phyloP scores from a whole-genome alignment of 2,329 filamentous ascomycete species.

The Apiospora pterosperma region DNA sequence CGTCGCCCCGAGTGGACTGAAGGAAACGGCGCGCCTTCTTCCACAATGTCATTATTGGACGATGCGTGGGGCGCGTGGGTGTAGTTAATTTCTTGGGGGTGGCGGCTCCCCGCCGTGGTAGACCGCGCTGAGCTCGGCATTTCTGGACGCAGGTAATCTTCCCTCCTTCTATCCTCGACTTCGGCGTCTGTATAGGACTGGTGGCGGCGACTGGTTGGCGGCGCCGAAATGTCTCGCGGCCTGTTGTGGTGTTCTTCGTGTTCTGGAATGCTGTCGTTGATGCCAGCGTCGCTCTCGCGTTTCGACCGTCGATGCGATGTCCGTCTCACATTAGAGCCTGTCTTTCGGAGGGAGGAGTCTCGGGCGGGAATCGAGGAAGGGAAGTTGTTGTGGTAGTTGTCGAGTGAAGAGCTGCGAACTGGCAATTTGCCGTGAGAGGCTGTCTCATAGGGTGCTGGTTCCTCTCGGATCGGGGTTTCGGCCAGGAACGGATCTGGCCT shows the following conservation, averaged over 20 bases:
- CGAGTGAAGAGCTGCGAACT: constrained; percentile 17
- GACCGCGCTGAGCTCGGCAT: constrained; percentile 23
- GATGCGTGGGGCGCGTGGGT: constrained; percentile 18
- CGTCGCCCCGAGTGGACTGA: constrained; percentile 60
- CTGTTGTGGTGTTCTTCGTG: constrained; percentile 29
- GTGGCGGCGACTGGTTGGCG: constrained; percentile 15
- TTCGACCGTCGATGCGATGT: constrained; percentile 50
- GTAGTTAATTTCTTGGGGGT: constrained; percentile 19
- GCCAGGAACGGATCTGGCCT: constrained; percentile 48
- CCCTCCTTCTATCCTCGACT: constrained; percentile 19
- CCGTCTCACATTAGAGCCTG: constrained; percentile 49
- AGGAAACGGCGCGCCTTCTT: constrained; percentile 69
- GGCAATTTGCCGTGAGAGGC: constrained; percentile 3
- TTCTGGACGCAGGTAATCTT: constrained; percentile 25
- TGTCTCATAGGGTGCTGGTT: constrained; percentile 31
- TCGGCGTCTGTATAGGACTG: constrained; percentile 19
- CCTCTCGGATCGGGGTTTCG: constrained; percentile 54
- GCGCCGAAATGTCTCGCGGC: constrained; percentile 10
- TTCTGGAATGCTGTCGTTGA: constrained; percentile 41
- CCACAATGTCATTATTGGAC: constrained; percentile 31
- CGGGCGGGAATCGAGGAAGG: constrained; percentile 54
- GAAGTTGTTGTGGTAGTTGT: constrained; percentile 15
- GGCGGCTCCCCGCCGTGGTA: constrained; percentile 17
- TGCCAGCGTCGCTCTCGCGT: constrained; percentile 37
- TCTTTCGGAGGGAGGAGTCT: constrained; percentile 65